phyloP scores from a whole-genome alignment of 2,329 filamentous ascomycete genomes.

The Alternaria postmessia region DNA sequence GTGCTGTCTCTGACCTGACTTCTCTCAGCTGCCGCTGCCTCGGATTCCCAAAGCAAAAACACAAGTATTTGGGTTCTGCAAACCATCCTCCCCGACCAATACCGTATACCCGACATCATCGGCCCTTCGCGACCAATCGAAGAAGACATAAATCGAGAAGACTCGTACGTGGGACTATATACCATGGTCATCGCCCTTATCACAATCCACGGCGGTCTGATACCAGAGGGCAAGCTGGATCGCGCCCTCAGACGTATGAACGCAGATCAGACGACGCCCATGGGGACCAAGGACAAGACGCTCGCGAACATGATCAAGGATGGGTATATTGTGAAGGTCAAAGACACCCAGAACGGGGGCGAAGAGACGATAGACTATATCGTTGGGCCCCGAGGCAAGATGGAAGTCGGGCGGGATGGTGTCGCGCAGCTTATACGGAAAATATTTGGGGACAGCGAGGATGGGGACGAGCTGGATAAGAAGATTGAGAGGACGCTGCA shows the following conservation, averaged over 20 bases:
- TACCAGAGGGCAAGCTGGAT: conserved; percentile 81
- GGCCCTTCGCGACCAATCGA: conserved; percentile 72
- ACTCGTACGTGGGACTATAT: conserved; percentile 82
- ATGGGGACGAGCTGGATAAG: conserved; percentile 43
- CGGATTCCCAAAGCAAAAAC: conserved; percentile 58
- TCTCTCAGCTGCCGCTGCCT: conserved; percentile 62
- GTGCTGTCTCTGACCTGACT: neutral
- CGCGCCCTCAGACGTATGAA: conserved; percentile 79
- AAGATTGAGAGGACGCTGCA: conserved; percentile 46
- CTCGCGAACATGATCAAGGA: conserved; percentile 80
- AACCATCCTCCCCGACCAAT: conserved; percentile 73
- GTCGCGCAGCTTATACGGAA: conserved; percentile 72
- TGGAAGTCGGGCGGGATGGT: conserved; percentile 81
- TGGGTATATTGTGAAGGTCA: conserved; percentile 79
- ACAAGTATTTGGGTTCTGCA: conserved; percentile 80
- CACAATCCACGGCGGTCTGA: conserved; percentile 71
- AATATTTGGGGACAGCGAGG: conserved; percentile 42
- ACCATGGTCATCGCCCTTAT: conserved; percentile 82
- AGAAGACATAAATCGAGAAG: conserved; percentile 66
- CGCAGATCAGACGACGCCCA: conserved; percentile 75
- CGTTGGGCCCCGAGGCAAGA: conserved; percentile 82
- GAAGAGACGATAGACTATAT: conserved; percentile 83
- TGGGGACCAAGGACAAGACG: conserved; percentile 76
- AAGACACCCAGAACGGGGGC: conserved; percentile 74
- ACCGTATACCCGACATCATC: conserved; percentile 71